Conservation (phyloP, 768 basidiomycete species). For the Psilocybe cyanescens region DNA sequence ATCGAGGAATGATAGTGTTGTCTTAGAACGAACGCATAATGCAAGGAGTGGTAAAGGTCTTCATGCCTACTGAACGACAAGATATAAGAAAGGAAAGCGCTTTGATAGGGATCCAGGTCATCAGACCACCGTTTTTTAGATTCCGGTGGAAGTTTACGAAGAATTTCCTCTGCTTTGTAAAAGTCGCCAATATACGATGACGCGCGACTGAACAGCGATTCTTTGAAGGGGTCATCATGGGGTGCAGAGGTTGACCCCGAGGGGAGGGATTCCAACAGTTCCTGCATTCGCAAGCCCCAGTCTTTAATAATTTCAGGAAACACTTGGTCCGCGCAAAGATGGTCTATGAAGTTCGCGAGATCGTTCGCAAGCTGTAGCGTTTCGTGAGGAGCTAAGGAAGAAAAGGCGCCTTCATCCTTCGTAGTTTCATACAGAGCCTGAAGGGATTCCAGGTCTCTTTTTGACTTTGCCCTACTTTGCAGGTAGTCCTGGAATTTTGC, state of each 20-base stretch:
- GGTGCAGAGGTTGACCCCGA: neutral
- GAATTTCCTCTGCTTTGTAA: constrained; percentile 3
- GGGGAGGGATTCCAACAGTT: constrained; percentile 11
- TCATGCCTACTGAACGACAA: constrained; percentile 2
- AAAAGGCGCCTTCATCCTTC: constrained; percentile 26
- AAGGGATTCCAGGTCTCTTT: constrained; percentile 3
- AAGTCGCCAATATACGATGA: constrained; percentile 8
- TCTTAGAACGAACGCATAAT: neutral
- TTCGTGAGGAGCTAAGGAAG: constrained; percentile 21
- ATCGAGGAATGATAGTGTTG: neutral
- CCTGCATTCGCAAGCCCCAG: constrained; percentile 14
- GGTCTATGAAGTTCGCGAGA: constrained; percentile 23
- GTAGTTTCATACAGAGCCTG: constrained; percentile 19
- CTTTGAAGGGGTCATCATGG: neutral
- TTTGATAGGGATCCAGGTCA: neutral
- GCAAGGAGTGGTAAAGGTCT: neutral
- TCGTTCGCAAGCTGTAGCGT: constrained; percentile 19
- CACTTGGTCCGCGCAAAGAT: constrained; percentile 15
- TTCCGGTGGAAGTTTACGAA: neutral
- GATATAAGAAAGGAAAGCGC: constrained; percentile 3
- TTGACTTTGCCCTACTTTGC: neutral
- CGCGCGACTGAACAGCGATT: constrained; percentile 11
- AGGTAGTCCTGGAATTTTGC: constrained; percentile 1
- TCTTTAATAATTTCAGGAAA: constrained; percentile 6
- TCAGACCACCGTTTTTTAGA: neutral